Conservation (phyloP, 2,329 filamentous ascomycete species). For the Talaromyces amestolkiae region DNA sequence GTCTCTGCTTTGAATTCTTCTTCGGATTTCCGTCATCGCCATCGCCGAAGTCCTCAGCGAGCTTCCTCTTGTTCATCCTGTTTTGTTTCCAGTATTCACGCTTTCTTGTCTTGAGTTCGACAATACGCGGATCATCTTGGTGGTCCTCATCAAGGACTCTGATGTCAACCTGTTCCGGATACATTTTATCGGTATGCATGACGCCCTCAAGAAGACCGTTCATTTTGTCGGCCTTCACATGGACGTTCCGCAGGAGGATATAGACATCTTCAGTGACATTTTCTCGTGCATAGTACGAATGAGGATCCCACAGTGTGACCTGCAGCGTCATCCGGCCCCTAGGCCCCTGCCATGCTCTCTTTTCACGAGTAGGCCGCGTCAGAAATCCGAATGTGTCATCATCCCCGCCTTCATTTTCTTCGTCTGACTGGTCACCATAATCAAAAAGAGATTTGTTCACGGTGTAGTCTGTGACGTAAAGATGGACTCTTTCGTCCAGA, state of each 20-base stretch:
- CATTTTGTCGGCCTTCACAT: constrained; percentile 57
- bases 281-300: constrained; percentile 59
- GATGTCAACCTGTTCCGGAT: constrained; percentile 59
- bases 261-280: constrained; percentile 60
- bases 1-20: constrained; percentile 36
- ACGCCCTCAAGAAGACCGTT: constrained; percentile 66
- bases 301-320: constrained; percentile 67
- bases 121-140: constrained; percentile 48
- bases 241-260: constrained; percentile 69
- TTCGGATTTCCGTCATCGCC: constrained; percentile 35
- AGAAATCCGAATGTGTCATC: constrained; percentile 59
- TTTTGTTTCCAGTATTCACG: constrained; percentile 60
- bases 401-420: constrained; percentile 39
- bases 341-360: constrained; percentile 66
- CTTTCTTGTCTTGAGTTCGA: constrained; percentile 62
- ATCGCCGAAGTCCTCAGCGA: constrained; percentile 23
- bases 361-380: constrained; percentile 29
- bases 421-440: constrained; percentile 43
- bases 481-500: constrained; percentile 49
- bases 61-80: constrained; percentile 40
- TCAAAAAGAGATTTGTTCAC: constrained; percentile 63
- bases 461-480: constrained; percentile 85
- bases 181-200: constrained; percentile 60
- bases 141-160: constrained; percentile 50
- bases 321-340: constrained; percentile 69